phyloP scores from a whole-genome alignment of 2,329 filamentous ascomycete genomes.

The Fusarium floridanum region DNA sequence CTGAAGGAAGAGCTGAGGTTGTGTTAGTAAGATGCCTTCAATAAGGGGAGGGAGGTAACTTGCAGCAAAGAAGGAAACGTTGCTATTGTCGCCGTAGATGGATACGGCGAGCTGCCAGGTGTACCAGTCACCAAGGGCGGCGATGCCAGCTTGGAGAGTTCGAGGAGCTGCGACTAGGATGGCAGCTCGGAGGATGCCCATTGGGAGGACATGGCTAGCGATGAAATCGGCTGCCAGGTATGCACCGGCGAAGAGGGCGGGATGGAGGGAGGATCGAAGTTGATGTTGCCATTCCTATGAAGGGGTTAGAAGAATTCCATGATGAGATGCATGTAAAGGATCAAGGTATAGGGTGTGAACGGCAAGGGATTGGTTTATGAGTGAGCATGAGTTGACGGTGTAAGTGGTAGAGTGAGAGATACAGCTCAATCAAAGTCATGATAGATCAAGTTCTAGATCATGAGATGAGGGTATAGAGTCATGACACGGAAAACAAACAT shows the following conservation, averaged over 20 bases:
- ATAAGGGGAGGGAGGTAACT: slow-evolving; percentile 44
- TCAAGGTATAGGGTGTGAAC: background rate
- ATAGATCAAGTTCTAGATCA: background rate
- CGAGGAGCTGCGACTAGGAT: slow-evolving; percentile 81
- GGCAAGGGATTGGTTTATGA: background rate
- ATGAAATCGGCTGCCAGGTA: slow-evolving; percentile 75
- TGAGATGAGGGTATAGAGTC: background rate
- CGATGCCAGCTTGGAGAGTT: slow-evolving; percentile 80
- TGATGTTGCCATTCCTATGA: slow-evolving; percentile 90
- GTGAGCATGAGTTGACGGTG: slow-evolving; percentile 9
- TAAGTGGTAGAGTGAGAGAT: slow-evolving; percentile 17
- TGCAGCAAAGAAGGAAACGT: slow-evolving; percentile 78
- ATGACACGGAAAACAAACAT: slow-evolving; percentile 50
- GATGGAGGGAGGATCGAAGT: slow-evolving; percentile 91
- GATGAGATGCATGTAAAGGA: background rate
- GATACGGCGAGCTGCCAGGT: slow-evolving; percentile 85
- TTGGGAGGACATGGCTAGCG: slow-evolving; percentile 63
- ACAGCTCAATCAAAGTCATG: slow-evolving; percentile 1
- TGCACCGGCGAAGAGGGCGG: slow-evolving; percentile 82
- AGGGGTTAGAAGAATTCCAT: slow-evolving; percentile 20
- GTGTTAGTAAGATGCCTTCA: background rate
- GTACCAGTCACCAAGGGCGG: slow-evolving; percentile 85
- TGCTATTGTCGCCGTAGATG: slow-evolving; percentile 76
- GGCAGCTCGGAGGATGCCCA: slow-evolving; percentile 71
- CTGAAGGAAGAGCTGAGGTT: slow-evolving; percentile 52